A percentile compares a stretch with the other conserved stretches of the same genome.
Conservation (phyloP, 176 grass and related monocot species). For the Carex cristatella region DNA sequence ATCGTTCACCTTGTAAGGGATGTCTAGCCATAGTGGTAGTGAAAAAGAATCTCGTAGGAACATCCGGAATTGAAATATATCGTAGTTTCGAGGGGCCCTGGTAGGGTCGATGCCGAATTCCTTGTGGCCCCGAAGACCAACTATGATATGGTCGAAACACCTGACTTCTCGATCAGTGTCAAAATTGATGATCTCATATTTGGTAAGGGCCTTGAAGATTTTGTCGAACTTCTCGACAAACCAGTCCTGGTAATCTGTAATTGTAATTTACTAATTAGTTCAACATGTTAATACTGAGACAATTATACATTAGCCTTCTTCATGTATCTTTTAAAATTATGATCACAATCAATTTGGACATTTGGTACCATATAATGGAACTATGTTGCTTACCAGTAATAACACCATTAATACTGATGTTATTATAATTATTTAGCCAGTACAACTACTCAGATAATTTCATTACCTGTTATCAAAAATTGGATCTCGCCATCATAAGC, state of each 20-base stretch:
- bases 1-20: slow-evolving; percentile 1
- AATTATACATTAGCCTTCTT: background rate
- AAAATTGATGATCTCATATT: slow-evolving; percentile 28
- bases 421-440: background rate
- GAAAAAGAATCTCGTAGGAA: slow-evolving; percentile 19
- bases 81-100: slow-evolving; percentile 19
- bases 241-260: slow-evolving; percentile 23
- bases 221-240: slow-evolving; percentile 6
- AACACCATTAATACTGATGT: no score
- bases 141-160: slow-evolving; percentile 22
- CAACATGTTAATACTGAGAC: background rate
- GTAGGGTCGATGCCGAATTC: slow-evolving; percentile 26
- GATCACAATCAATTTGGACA: background rate
- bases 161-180: slow-evolving; percentile 29
- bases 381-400: background rate
- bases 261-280: background rate
- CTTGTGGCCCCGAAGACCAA: slow-evolving; percentile 27
- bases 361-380: background rate
- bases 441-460: background rate
- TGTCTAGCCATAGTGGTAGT: slow-evolving; percentile 2
- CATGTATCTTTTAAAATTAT: background rate
- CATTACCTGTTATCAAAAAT: slow-evolving; percentile 29
- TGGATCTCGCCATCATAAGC: slow-evolving; percentile 20
- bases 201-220: slow-evolving; percentile 19
- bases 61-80: slow-evolving; percentile 25